These are phyloP conservation scores for Podospora sp. DNA, from an alignment of 495 filamentous ascomycete genomes.

Conservation along the genomic window DNA sequence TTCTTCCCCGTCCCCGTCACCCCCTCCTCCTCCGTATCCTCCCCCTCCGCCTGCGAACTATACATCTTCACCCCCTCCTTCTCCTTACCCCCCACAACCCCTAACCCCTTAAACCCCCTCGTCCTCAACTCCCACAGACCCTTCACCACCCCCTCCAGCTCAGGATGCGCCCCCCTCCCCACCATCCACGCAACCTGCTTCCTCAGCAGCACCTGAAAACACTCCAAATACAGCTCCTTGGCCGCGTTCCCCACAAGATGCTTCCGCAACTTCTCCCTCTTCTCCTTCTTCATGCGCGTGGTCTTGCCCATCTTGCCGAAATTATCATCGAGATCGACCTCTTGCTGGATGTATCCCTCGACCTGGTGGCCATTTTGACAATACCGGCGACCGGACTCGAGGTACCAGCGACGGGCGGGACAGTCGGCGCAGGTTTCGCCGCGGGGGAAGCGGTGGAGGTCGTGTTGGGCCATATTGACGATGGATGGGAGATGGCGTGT, in stretches of 20 bases:
- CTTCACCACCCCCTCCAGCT: slow-evolving; percentile 54
- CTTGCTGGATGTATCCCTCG: slow-evolving; percentile 58
- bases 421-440: slow-evolving; percentile 53
- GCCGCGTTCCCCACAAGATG: slow-evolving; percentile 65
- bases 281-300: slow-evolving; percentile 47
- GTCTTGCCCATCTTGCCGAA: slow-evolving; percentile 65
- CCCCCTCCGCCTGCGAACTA: slow-evolving; percentile 42
- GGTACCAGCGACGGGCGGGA: slow-evolving; percentile 50
- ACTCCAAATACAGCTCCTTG: slow-evolving; percentile 77
- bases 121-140: slow-evolving; percentile 55
- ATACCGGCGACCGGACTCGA: slow-evolving; percentile 52
- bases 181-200: slow-evolving; percentile 49
- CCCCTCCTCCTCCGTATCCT: slow-evolving; percentile 7
- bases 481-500: too few relatives aligned
- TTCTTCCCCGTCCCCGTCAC: background rate
- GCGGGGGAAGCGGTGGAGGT: slow-evolving; percentile 36
- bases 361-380: slow-evolving; percentile 58
- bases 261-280: slow-evolving; percentile 59
- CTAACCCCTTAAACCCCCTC: slow-evolving; percentile 40
- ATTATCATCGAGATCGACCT: slow-evolving; percentile 72
- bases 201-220: slow-evolving; percentile 72
- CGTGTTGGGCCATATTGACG: slow-evolving; percentile 16
- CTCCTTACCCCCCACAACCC: slow-evolving; percentile 14
- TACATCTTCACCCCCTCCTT: slow-evolving; percentile 33
- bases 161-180: slow-evolving; percentile 41